These are phyloP conservation scores for Rhodotorula sp. DNA, from an alignment of 1,284 basidiomycete species.

Conservation along the genomic window DNA sequence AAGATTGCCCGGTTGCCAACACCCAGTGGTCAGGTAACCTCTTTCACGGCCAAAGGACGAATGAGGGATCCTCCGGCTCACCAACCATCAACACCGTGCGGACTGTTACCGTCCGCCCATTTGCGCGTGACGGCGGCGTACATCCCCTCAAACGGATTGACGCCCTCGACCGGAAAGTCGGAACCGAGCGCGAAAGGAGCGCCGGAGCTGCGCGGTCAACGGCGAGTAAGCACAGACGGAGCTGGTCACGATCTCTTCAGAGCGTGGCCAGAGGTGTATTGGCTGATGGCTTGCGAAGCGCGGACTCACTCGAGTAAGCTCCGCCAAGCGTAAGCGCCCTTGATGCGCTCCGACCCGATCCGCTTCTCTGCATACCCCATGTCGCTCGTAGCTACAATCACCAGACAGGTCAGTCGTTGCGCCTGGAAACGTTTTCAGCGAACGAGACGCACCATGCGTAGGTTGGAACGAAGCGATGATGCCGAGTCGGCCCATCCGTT, in stretches of 20 bases:
- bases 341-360: constrained; percentile 72
- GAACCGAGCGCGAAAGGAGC: constrained; percentile 73
- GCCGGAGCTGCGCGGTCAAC: constrained; percentile 40
- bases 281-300: not conserved
- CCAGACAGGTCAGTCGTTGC: not conserved
- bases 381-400: constrained; percentile 62
- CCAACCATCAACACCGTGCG: constrained; percentile 79
- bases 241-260: not conserved
- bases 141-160: constrained; percentile 74
- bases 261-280: no score
- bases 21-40: not conserved
- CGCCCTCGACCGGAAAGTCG: constrained; percentile 85
- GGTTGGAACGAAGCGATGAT: constrained; percentile 91
- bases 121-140: constrained; percentile 81
- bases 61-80: constrained; percentile 44
- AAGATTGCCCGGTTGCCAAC: not conserved
- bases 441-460: constrained; percentile 61
- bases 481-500: constrained; percentile 68
- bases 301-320: constrained; percentile 64
- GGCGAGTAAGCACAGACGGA: not conserved
- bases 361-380: constrained; percentile 86
- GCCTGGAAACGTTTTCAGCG: no score
- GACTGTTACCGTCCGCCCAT: constrained; percentile 61
- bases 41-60: no score
- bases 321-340: constrained; percentile 84